A percentile compares a stretch with the other conserved stretches of the same genome.
These are phyloP conservation scores for Daldinia bambusicola DNA, from an alignment of 495 filamentous ascomycete species.

Conservation along the genomic window DNA sequence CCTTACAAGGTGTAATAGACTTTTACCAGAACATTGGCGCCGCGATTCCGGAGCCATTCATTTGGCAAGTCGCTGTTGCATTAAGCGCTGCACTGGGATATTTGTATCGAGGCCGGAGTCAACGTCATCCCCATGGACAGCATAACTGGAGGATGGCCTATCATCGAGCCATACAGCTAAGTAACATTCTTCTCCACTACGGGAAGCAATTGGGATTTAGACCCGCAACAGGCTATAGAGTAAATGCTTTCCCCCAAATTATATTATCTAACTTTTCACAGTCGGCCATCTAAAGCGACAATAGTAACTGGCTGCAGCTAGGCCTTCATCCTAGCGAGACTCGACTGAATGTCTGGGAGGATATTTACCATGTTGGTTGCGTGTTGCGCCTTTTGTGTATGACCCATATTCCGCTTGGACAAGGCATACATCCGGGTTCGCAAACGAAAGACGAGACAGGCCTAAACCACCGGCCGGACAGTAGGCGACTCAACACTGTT, in stretches of 20 bases:
- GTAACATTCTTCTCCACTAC: conserved; percentile 15
- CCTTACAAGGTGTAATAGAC: conserved; percentile 1
- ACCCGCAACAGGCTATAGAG: not conserved
- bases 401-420: conserved; percentile 8
- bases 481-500: conserved; percentile 1
- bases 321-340: not conserved
- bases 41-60: conserved; percentile 16
- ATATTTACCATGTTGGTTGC: conserved; percentile 12
- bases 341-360: conserved; percentile 8
- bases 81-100: not conserved
- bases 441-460: not conserved
- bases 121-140: no score
- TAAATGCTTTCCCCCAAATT: conserved; percentile 16
- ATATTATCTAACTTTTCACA: conserved; percentile 6
- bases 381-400: conserved; percentile 22
- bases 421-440: not conserved
- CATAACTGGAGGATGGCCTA: not conserved
- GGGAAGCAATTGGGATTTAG: not conserved
- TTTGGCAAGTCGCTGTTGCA: conserved; percentile 20
- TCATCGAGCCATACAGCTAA: conserved; percentile 4
- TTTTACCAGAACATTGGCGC: not conserved
- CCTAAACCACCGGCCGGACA: conserved; percentile 14
- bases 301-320: not conserved
- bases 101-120: conserved; percentile 3
- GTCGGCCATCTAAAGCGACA: not conserved